Conservation (phyloP, 176 grass and related monocot species). For the Oryza nivara region DNA sequence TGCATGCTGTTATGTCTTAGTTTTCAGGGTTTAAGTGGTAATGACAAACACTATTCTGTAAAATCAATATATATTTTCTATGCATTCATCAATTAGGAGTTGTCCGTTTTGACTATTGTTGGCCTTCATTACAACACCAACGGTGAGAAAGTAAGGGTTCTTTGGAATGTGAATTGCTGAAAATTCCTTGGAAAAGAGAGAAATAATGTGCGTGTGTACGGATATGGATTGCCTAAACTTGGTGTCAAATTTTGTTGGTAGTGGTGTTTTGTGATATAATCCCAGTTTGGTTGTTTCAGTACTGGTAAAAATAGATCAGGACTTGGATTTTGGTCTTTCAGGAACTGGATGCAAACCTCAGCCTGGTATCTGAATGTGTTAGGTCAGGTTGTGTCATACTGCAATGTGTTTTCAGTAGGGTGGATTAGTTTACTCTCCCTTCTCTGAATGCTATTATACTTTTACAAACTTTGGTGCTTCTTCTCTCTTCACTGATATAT, state of each 20-base stretch:
- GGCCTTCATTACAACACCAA: background rate
- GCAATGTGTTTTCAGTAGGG: background rate
- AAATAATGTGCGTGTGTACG: background rate
- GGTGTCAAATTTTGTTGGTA: background rate
- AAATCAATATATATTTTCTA: background rate
- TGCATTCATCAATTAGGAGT: background rate
- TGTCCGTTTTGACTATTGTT: background rate
- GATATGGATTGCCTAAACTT: background rate
- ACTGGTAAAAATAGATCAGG: background rate
- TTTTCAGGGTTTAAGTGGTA: conserved; percentile 15
- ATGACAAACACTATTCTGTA: background rate
- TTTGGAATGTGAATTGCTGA: background rate
- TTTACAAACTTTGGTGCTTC: background rate
- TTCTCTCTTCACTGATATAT: background rate
- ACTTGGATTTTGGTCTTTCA: background rate
- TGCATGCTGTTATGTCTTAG: background rate
- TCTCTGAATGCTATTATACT: background rate
- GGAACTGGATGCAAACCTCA: background rate
- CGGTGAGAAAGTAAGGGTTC: background rate
- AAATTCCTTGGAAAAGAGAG: background rate
- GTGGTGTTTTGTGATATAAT: background rate
- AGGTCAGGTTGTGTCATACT: background rate
- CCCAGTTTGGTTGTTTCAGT: background rate
- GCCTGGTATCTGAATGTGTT: background rate
- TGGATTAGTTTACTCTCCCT: background rate